Evolutionary conservation across 495 filamentous ascomycete species (phyloP).

Genomic region (Massariosphaeria phaeospora): DNA sequence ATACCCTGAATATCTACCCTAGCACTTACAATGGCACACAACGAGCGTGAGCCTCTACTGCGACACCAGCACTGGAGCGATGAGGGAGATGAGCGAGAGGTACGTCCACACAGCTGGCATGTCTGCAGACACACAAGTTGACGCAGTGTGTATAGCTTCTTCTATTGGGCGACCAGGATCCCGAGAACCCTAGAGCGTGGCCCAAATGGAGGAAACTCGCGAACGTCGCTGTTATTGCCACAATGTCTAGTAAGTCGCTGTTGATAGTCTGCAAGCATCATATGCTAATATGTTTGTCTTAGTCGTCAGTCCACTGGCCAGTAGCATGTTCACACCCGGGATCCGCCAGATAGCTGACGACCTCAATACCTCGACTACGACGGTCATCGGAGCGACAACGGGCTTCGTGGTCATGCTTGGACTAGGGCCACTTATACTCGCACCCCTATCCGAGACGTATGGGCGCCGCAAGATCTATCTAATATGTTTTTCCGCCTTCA

Average conservation of each 20-base stretch:
- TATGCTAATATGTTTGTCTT: not conserved
- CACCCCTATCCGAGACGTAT: constrained; percentile 35
- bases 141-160: constrained; percentile 4
- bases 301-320: constrained; percentile 19
- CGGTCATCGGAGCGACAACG: constrained; percentile 24
- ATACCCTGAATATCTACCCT: not conserved
- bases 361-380: constrained; percentile 5
- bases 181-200: constrained; percentile 20
- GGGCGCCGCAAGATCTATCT: constrained; percentile 36
- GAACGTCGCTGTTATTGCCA: constrained; percentile 23
- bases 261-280: not conserved
- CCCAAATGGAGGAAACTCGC: constrained; percentile 11
- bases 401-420: constrained; percentile 39
- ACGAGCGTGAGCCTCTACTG: constrained; percentile 9
- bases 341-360: constrained; percentile 27
- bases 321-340: constrained; percentile 33
- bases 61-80: not conserved
- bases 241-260: constrained; percentile 12
- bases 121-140: not conserved
- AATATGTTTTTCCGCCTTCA: constrained; percentile 29
- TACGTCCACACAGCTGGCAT: not conserved
- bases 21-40: not conserved
- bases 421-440: constrained; percentile 32
- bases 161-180: not conserved
- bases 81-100: constrained; percentile 1